Conservation (phyloP, 2,329 filamentous ascomycete genomes). For the Parastagonospora nodorum region DNA sequence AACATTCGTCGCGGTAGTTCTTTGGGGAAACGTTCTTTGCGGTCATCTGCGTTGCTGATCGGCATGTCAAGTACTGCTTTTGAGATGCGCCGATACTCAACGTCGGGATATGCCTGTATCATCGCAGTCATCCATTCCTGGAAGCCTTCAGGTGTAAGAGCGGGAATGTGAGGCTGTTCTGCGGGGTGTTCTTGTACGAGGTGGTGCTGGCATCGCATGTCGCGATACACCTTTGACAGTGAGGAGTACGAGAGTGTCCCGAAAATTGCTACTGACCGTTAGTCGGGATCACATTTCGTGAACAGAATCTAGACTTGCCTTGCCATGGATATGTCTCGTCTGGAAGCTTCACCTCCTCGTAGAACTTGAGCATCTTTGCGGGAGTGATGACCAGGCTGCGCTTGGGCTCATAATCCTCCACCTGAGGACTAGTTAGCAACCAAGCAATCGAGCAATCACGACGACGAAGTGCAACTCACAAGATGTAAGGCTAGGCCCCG, state of each 20-base stretch:
- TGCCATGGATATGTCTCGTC: conserved; percentile 72
- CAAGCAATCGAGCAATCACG: background rate
- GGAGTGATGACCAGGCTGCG: conserved; percentile 75
- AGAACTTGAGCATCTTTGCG: conserved; percentile 75
- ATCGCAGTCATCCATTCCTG: conserved; percentile 70
- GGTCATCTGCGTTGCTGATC: conserved; percentile 67
- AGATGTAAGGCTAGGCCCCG: conserved; percentile 75
- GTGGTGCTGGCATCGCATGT: conserved; percentile 55
- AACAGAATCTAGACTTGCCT: conserved; percentile 53
- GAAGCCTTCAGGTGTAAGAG: conserved; percentile 54
- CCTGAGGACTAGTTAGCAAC: conserved; percentile 51
- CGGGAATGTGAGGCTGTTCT: conserved; percentile 51
- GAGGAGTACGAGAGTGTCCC: conserved; percentile 48
- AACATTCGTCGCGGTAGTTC: conserved; percentile 76
- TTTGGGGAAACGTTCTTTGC: conserved; percentile 76
- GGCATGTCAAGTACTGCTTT: conserved; percentile 72
- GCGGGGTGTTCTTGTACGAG: conserved; percentile 52
- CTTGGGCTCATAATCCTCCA: conserved; percentile 70
- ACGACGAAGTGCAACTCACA: conserved; percentile 52
- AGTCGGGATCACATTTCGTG: background rate
- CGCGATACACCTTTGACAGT: conserved; percentile 53
- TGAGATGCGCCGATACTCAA: conserved; percentile 72
- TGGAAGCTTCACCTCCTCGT: conserved; percentile 67
- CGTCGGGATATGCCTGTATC: conserved; percentile 76
- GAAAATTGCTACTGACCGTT: conserved; percentile 45